Evolutionary conservation across 2,329 filamentous ascomycete genomes (phyloP).

Genomic region (Aaosphaeria arxii): DNA sequence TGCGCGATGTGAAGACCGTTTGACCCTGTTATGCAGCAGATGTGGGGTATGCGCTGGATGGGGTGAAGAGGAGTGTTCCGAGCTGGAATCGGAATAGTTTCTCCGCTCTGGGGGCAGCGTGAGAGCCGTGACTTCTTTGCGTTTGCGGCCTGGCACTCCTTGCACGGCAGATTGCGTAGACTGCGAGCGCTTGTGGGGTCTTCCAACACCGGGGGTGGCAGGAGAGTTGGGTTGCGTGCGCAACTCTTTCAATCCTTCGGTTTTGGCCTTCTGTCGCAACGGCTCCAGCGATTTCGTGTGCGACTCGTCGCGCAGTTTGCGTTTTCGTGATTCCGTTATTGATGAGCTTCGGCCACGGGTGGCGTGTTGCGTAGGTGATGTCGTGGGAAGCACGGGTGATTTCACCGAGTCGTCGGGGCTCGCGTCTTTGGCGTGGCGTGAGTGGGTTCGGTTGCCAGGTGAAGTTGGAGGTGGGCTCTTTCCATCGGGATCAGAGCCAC

Average conservation of each 20-base stretch:
- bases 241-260: conserved; percentile 30
- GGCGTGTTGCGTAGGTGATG: conserved; percentile 23
- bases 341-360: conserved; percentile 37
- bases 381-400: conserved; percentile 21
- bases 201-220: conserved; percentile 28
- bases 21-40: conserved; percentile 50
- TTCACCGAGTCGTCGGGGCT: conserved; percentile 27
- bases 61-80: conserved; percentile 35
- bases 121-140: conserved; percentile 29
- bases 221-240: conserved; percentile 32
- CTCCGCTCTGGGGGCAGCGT: conserved; percentile 27
- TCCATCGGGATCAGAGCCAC: conserved; percentile 25
- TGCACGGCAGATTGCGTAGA: conserved; percentile 35
- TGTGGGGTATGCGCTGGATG: conserved; percentile 28
- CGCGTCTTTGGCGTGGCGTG: conserved; percentile 32
- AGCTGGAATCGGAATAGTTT: conserved; percentile 35
- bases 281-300: conserved; percentile 34
- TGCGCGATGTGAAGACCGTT: conserved; percentile 61
- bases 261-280: conserved; percentile 39
- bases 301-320: conserved; percentile 38
- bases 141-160: conserved; percentile 28
- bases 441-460: conserved; percentile 31
- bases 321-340: conserved; percentile 38
- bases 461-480: conserved; percentile 34
- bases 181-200: conserved; percentile 37